Percentiles rank a stretch among this genome's conserved stretches.
Conservation (phyloP, 2,329 filamentous ascomycete genomes). For the Escovopsis sp. region DNA sequence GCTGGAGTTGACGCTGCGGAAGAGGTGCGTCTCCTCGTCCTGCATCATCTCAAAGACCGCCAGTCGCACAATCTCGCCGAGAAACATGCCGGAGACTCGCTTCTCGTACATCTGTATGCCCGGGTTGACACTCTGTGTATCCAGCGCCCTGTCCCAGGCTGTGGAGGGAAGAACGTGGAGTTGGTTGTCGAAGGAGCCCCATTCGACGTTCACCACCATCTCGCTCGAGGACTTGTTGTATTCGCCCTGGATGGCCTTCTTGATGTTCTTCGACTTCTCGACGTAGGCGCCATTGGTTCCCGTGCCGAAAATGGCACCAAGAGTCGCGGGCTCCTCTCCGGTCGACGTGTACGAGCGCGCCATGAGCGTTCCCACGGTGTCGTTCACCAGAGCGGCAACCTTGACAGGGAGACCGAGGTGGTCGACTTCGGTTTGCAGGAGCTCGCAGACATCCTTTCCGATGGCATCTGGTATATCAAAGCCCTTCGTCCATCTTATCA, state of each 20-base stretch:
- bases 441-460: slow-evolving; percentile 82
- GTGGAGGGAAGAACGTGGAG: slow-evolving; percentile 79
- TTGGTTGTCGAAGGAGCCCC: slow-evolving; percentile 95
- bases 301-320: slow-evolving; percentile 96
- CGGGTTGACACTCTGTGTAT: slow-evolving; percentile 71
- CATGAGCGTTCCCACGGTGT: slow-evolving; percentile 96
- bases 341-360: slow-evolving; percentile 89
- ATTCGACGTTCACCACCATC: slow-evolving; percentile 98
- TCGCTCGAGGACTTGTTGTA: slow-evolving; percentile 72
- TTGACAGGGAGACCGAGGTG: slow-evolving; percentile 72
- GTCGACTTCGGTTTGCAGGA: slow-evolving; percentile 84
- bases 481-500: slow-evolving; percentile 97
- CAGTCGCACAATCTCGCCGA: slow-evolving; percentile 81
- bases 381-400: slow-evolving; percentile 92
- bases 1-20: slow-evolving; percentile 60
- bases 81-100: slow-evolving; percentile 93
- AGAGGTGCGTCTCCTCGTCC: slow-evolving; percentile 51
- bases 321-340: slow-evolving; percentile 67
- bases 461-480: slow-evolving; percentile 93
- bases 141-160: slow-evolving; percentile 63
- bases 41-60: slow-evolving; percentile 59
- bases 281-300: slow-evolving; percentile 96
- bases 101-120: slow-evolving; percentile 99
- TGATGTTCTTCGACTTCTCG: slow-evolving; percentile 75
- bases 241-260: slow-evolving; percentile 54